Evolutionary conservation across 805 yeast genomes (phyloP).

Genomic region (Ogataea chonburiensis): DNA sequence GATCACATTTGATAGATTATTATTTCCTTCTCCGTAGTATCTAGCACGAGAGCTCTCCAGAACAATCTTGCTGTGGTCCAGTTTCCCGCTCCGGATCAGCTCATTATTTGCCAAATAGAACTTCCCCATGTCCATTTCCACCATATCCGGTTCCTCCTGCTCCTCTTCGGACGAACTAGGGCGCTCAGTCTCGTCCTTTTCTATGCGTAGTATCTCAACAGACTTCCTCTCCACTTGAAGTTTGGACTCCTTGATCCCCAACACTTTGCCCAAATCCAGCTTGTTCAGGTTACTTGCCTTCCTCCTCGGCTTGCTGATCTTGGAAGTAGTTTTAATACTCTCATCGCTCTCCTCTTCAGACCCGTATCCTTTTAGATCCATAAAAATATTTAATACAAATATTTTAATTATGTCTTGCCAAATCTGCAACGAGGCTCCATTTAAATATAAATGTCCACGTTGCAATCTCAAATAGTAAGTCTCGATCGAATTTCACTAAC

Average conservation of each 20-base stretch:
- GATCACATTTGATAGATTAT: conserved; percentile 33
- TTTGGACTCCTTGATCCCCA: conserved; percentile 5
- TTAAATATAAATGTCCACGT: conserved; percentile 49
- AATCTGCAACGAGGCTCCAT: conserved; percentile 29
- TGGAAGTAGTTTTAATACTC: conserved; percentile 4
- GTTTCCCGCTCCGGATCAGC: conserved; percentile 33
- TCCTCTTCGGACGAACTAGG: conserved; percentile 1
- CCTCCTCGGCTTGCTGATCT: conserved; percentile 6
- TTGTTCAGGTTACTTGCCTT: conserved; percentile 1
- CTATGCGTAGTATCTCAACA: neutral
- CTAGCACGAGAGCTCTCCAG: conserved; percentile 23
- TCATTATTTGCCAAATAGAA: conserved; percentile 37
- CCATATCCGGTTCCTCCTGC: conserved; percentile 25
- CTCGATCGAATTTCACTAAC: conserved; percentile 7
- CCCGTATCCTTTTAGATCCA: conserved; percentile 16
- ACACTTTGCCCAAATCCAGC: conserved; percentile 8
- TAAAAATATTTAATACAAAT: too few species aligned
- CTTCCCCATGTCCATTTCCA: conserved; percentile 38
- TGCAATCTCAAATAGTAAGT: conserved; percentile 42
- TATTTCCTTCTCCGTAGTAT: conserved; percentile 32
- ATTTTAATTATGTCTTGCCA: conserved; percentile 30
- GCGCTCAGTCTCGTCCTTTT: neutral
- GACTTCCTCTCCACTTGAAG: neutral
- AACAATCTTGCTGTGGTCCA: conserved; percentile 26
- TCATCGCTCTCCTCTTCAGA: conserved; percentile 18